Percentiles rank a stretch among this genome's conserved stretches.
These are phyloP conservation scores for Colletotrichum sp. DNA, from an alignment of 2,329 filamentous ascomycete genomes.

Conservation along the genomic window DNA sequence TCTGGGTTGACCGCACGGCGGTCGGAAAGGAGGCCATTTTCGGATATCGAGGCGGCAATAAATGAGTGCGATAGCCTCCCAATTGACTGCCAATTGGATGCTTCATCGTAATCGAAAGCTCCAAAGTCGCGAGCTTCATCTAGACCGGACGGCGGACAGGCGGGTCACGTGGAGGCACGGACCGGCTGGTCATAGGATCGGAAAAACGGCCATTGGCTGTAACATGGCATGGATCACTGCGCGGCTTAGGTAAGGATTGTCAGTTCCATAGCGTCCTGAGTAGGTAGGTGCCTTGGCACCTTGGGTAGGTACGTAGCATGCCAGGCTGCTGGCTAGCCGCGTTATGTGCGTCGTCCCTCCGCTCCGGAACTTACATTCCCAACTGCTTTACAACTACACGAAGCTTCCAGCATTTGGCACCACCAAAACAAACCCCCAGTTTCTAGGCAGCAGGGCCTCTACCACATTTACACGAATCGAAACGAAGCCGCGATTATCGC, in stretches of 20 bases:
- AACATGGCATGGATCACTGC: background rate
- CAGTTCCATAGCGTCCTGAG: background rate
- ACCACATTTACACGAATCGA: background rate
- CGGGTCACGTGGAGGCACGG: conserved; percentile 17
- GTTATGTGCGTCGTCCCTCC: conserved; percentile 24
- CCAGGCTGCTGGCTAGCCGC: conserved; percentile 46
- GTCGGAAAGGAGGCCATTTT: conserved; percentile 60
- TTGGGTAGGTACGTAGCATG: background rate
- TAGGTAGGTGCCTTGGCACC: background rate
- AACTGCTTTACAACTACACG: background rate
- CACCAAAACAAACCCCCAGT: background rate
- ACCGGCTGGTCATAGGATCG: conserved; percentile 10
- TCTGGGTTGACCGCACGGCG: conserved; percentile 58
- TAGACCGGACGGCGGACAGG: background rate
- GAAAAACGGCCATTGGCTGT: conserved; percentile 13
- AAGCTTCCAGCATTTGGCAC: background rate
- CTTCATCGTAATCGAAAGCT: conserved; percentile 2
- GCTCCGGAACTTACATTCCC: conserved; percentile 5
- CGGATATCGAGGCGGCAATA: background rate
- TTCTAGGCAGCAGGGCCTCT: background rate
- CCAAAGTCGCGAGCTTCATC: conserved; percentile 14
- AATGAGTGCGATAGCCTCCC: conserved; percentile 14
- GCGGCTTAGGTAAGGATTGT: background rate
- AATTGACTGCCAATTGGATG: conserved; percentile 24
- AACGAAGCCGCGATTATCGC: background rate